Percentiles rank a stretch among this genome's conserved stretches.
Evolutionary conservation across 192 early-diverging fungal species (phyloP).

Genomic region (Umbelopsis sp.): DNA sequence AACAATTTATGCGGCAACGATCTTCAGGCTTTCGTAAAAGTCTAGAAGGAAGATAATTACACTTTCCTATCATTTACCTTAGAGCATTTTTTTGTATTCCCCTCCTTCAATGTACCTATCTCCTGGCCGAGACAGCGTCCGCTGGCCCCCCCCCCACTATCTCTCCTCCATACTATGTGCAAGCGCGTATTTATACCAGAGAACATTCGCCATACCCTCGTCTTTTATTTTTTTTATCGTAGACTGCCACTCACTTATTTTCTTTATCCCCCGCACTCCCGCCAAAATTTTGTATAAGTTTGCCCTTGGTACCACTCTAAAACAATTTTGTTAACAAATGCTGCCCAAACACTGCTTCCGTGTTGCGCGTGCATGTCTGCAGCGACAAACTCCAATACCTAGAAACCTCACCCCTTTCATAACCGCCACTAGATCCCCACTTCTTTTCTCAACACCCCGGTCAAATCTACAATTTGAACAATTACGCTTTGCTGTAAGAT

Average conservation of each 20-base stretch:
- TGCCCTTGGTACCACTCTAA: not conserved
- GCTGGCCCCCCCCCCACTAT: not conserved
- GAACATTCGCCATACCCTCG: not conserved
- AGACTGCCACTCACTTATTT: not conserved
- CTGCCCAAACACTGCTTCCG: not conserved
- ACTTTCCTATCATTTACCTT: not conserved
- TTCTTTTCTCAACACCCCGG: not conserved
- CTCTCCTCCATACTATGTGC: slow-evolving; percentile 18
- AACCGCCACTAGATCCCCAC: not conserved
- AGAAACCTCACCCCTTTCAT: not conserved
- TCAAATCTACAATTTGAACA: not conserved
- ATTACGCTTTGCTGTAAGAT: slow-evolving; percentile 6
- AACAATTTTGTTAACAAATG: not conserved
- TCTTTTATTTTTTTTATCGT: not conserved
- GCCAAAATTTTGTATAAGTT: not conserved
- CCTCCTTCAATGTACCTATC: slow-evolving; percentile 3
- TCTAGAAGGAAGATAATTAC: not conserved
- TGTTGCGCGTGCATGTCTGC: not conserved
- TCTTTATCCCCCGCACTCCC: not conserved
- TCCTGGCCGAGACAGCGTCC: slow-evolving; percentile 13
- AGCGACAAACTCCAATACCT: not conserved
- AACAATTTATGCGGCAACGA: not conserved
- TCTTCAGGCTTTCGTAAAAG: not conserved
- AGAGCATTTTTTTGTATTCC: not conserved
- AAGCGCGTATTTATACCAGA: slow-evolving; percentile 14